Base-by-base conservation (phyloP, 2,329 filamentous ascomycete genomes). In the Neofusicoccum parvum region DNA sequence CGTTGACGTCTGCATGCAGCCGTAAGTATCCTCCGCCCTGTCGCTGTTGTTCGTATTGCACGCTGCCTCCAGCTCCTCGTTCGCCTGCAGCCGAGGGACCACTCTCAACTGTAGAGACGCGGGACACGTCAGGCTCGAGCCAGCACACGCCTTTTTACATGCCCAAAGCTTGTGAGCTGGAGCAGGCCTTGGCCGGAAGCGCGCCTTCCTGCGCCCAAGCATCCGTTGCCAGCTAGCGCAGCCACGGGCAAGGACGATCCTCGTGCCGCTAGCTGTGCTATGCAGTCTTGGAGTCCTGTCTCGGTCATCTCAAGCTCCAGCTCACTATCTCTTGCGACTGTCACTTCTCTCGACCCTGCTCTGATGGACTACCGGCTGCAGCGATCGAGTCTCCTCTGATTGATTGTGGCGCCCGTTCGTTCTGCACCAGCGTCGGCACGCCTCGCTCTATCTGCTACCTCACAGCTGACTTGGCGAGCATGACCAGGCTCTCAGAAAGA, bases 1-100 rank as follows among this genome's bases (percentile, higher is more conserved):
- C 4, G 53, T 32, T 43, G 53, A 56, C 53, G 53, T 56, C 53
- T 43, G 37, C 53, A 41, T 43, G 53, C 53, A 56, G 36, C 37
- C 39, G 56, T 60, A 36, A 60, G 56, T 60, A 48, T 48, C 43
- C 32, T 23, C 11, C 15, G 50, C 23, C 43, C 37, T 39, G 14
- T 15, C 37, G 37, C 37, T 39, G 11, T 12, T 15, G 37, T 46
- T 60, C 54, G 39, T 59, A 43, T 56, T 43, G 27, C n/a, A 32
- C 50, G 17, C 14, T 37, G 17, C 36, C n/a, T 17, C 14, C 10
- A 27, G 20, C 23, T 46, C 54, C 39, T 46, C 7, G 54, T 46
- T 46, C 32, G 41, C 20, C 41, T 59, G 53, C 39, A 43, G 53
- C 20, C 51, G 51, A 41, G 14, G 11, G 27, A 9, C 5, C 49